Conservation (phyloP, 1,139 yeast species). For the Debaryomyces sp. region DNA sequence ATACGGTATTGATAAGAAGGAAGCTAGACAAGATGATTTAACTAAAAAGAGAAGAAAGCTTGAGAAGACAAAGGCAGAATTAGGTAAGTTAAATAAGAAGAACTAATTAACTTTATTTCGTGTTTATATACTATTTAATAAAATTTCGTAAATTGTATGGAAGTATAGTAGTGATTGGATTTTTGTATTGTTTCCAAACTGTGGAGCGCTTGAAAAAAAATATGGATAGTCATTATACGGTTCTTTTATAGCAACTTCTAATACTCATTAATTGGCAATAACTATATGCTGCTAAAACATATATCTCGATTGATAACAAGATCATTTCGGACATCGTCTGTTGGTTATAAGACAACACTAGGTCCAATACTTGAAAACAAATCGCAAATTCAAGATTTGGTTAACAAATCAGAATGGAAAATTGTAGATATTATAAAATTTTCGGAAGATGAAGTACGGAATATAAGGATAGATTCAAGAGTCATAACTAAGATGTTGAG, state of each 20-base stretch:
- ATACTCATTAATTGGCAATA: neutral
- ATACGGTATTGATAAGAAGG: conserved; percentile 85
- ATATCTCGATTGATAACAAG: neutral
- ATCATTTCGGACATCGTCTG: neutral
- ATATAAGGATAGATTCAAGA: conserved; percentile 18
- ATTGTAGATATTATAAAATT: conserved; percentile 24
- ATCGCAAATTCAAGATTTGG: conserved; percentile 12
- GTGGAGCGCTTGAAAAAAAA: conserved; percentile 3
- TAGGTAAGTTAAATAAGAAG: conserved; percentile 39
- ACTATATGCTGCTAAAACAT: neutral
- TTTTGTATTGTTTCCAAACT: neutral
- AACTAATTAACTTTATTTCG: conserved; percentile 7
- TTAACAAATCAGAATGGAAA: conserved; percentile 32
- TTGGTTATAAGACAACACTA: neutral
- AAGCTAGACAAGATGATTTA: conserved; percentile 72
- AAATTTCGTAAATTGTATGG: conserved; percentile 1
- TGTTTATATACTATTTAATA: conserved; percentile 5
- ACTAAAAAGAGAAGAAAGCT: conserved; percentile 78
- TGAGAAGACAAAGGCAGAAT: conserved; percentile 64
- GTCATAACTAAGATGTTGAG: conserved; percentile 36
- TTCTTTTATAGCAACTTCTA: neutral
- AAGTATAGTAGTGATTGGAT: neutral
- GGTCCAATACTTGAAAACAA: neutral
- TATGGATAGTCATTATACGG: neutral
- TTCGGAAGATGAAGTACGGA: conserved; percentile 10